Evolutionary conservation across 805 yeast genomes (phyloP), one percentile per base, ranked within the genome.

Genomic region (Myxozyma lipomycoides): DNA sequence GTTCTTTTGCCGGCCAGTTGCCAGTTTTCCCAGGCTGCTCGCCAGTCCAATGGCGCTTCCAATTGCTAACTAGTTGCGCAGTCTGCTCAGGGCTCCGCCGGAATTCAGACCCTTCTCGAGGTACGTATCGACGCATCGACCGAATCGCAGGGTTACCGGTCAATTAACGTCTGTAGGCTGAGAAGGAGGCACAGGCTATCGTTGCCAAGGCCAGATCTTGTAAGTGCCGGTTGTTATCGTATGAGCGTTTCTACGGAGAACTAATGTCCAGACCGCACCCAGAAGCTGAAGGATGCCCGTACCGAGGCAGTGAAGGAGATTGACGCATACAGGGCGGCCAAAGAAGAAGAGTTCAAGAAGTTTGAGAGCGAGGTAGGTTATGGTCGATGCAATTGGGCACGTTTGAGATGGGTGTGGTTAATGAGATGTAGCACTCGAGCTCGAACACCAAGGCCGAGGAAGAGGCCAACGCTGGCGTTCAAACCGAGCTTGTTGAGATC

Each of bases 111-210:
- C 59, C 77, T 83, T 52, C 74, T 83, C 55, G 83, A 78, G 66
- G 79, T 74, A 64, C 26, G 77, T 64, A 9, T 2, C 2, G 22
- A 9, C 28, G 43, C 38, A 28, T 12, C 17, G 18, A 21, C 18
- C 17, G 23, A 41, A 21, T 9, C 10, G 17, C n/a, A 23, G 30
- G 42, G 17, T 3, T 25, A 10, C 3, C 18, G 34, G 22, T 23
- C 5, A 15, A n/a, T 28, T 7, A 28, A 7, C 7, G 32, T 15
- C 32, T 50, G 53, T 65, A 85, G 77, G 95, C 98, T 56, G 98
- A 93, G 74, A 88, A 86, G 72, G 91, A 87, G 64, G 98, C 98
- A n/a, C 97, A 95, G 62, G 90, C 83, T 62, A 86, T 90, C 58
- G 98, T 93, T 55, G 78, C 90, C 64, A 84, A 85, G 67, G 97